Conservation (phyloP, 176 grass and related monocot genomes). For the Raddia distichophylla region DNA sequence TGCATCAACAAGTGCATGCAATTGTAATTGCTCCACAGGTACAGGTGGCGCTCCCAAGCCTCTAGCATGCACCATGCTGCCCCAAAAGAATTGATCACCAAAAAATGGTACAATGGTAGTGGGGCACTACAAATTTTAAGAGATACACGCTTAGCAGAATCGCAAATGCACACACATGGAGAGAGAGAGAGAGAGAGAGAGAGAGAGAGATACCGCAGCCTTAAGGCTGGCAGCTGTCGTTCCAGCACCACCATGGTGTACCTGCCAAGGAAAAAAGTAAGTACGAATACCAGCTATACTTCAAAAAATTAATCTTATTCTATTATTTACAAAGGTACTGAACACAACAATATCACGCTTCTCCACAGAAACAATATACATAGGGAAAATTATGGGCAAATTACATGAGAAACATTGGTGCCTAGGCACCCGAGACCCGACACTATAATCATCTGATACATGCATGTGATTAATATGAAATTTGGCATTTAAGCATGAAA, state of each 20-base stretch:
- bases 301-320: slow-evolving; percentile 3
- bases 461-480: no score
- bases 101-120: slow-evolving; percentile 80
- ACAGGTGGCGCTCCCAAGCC: slow-evolving; percentile 67
- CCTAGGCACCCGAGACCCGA: no score
- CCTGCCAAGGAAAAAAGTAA: slow-evolving; percentile 38
- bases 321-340: neutral
- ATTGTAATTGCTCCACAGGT: slow-evolving; percentile 66
- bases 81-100: slow-evolving; percentile 86
- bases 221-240: slow-evolving; percentile 80
- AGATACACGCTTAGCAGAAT: neutral
- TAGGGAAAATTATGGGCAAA: no score
- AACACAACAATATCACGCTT: slow-evolving; percentile 18
- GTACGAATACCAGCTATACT: neutral
- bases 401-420: no score
- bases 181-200: neutral
- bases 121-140: slow-evolving; percentile 62
- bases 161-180: neutral
- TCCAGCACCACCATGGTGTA: slow-evolving; percentile 82
- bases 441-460: no score
- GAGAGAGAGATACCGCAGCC: slow-evolving; percentile 48
- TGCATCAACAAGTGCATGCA: slow-evolving; percentile 59
- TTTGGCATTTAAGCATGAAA: no score
- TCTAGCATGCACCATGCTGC: slow-evolving; percentile 62
- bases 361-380: no score